Evolutionary conservation across 176 grass and related monocot species (phyloP).

Genomic region (Lolium multiflorum): DNA sequence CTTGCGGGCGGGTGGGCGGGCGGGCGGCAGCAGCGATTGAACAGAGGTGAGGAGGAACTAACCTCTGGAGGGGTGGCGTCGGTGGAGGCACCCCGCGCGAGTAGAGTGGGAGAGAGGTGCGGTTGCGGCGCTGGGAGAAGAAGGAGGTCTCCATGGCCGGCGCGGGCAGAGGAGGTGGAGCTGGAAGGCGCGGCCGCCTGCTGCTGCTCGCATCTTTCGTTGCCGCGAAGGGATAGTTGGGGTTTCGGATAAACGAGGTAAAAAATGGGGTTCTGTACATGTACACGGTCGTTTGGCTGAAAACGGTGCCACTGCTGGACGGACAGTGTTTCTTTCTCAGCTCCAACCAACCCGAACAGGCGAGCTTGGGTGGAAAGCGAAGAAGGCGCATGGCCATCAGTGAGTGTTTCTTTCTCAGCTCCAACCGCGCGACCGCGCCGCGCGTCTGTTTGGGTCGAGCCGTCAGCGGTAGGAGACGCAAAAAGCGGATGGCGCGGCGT

Average conservation of each 20-base stretch:
- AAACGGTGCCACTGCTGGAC: too few species aligned
- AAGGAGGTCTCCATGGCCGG: slow-evolving; percentile 5
- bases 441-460: too few species aligned
- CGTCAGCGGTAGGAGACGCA: too few species aligned
- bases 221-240: neutral
- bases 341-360: too few species aligned
- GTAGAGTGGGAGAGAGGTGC: neutral
- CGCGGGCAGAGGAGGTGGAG: slow-evolving; percentile 34
- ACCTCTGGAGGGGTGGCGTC: slow-evolving; percentile 33
- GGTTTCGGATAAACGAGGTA: slow-evolving; percentile 15
- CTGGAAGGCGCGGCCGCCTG: slow-evolving; percentile 51
- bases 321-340: too few species aligned
- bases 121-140: neutral
- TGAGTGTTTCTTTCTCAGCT: too few species aligned
- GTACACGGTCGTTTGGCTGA: too few species aligned
- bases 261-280: neutral
- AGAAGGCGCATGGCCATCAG: too few species aligned
- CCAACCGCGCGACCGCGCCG: too few species aligned
- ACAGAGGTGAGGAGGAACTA: neutral
- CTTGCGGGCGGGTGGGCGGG: neutral
- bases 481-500: too few species aligned
- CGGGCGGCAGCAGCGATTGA: too few species aligned
- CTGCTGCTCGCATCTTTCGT: slow-evolving; percentile 36
- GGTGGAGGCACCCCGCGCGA: neutral
- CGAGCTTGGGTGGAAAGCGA: too few species aligned